A percentile compares a stretch with the other conserved stretches of the same genome.
phyloP scores from a whole-genome alignment of 345 rosid species.

The Linum usitatissimum region DNA sequence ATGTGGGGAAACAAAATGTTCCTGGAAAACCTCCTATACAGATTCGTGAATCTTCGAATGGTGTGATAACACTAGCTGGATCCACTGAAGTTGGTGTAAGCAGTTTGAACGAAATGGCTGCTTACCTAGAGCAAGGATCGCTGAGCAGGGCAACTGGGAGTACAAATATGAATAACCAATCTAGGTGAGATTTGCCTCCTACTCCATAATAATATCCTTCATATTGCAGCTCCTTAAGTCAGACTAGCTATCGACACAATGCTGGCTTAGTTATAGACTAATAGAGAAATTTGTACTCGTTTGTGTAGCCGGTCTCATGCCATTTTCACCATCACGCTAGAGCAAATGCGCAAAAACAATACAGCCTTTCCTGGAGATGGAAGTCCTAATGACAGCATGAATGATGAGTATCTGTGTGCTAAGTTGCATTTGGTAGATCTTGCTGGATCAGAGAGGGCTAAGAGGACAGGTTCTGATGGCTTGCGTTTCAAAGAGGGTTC shows the following conservation, averaged over 20 bases:
- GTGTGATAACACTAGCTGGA: conserved; percentile 95
- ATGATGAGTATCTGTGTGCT: conserved; percentile 92
- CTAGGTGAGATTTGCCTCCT: conserved; percentile 76
- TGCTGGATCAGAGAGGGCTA: conserved; percentile 98
- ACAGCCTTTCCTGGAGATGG: conserved; percentile 46
- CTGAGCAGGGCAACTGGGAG: conserved; percentile 92
- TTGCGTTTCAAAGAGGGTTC: conserved; percentile 93
- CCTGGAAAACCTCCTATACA: conserved; percentile 93
- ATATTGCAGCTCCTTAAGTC: neutral
- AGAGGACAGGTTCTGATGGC: conserved; percentile 97
- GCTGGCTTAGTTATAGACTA: no score
- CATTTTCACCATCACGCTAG: conserved; percentile 88
- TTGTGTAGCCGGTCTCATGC: conserved; percentile 92
- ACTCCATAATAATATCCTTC: conserved; percentile 11
- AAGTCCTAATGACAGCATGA: conserved; percentile 43
- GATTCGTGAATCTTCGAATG: conserved; percentile 91
- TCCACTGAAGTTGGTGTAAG: conserved; percentile 80
- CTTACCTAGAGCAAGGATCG: conserved; percentile 93
- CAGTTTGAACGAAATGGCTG: conserved; percentile 80
- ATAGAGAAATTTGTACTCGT: conserved; percentile 12
- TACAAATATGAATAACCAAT: conserved; percentile 96
- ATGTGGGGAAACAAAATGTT: conserved; percentile 45
- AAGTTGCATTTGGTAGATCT: conserved; percentile 97
- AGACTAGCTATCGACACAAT: no score
- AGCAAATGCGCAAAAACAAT: conserved; percentile 80